Evolutionary conservation across 106 monocot genomes (phyloP).

Genomic region (Alisma plantagoaquatica): DNA sequence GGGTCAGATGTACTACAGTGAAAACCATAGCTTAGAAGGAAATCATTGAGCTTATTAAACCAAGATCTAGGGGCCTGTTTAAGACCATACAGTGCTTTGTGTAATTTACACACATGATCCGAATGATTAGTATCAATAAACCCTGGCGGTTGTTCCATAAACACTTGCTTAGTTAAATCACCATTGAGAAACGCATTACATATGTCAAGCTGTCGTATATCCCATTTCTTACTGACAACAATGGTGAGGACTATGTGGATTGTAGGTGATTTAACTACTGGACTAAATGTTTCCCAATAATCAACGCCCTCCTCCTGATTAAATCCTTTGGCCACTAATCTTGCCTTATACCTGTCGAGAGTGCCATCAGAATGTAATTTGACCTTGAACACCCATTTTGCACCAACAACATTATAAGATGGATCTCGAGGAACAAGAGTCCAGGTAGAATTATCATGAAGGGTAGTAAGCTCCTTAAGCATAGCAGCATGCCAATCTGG

Average conservation of each 20-base stretch:
- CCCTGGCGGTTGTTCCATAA: slow-evolving; percentile 4
- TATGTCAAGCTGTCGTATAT: neutral
- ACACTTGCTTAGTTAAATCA: neutral
- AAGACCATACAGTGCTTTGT: slow-evolving; percentile 2
- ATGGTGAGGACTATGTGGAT: neutral
- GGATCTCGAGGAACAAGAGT: neutral
- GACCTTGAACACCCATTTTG: neutral
- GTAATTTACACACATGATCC: neutral
- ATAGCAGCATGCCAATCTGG: too few relatives aligned
- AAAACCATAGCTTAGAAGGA: neutral
- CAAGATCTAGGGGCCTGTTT: slow-evolving; percentile 5
- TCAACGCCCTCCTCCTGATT: neutral
- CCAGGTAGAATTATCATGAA: neutral
- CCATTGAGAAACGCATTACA: slow-evolving; percentile 9
- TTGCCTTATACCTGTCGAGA: neutral
- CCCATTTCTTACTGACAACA: neutral
- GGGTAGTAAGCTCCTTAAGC: neutral
- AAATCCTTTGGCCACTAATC: neutral
- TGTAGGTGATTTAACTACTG: neutral
- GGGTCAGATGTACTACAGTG: neutral
- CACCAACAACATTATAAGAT: neutral
- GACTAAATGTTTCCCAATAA: neutral
- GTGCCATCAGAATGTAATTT: neutral
- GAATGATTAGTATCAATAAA: neutral
- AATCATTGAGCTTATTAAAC: neutral